These are phyloP conservation scores for Coemansia sp. DNA, from an alignment of 192 early-diverging fungal species.

Conservation along the genomic window DNA sequence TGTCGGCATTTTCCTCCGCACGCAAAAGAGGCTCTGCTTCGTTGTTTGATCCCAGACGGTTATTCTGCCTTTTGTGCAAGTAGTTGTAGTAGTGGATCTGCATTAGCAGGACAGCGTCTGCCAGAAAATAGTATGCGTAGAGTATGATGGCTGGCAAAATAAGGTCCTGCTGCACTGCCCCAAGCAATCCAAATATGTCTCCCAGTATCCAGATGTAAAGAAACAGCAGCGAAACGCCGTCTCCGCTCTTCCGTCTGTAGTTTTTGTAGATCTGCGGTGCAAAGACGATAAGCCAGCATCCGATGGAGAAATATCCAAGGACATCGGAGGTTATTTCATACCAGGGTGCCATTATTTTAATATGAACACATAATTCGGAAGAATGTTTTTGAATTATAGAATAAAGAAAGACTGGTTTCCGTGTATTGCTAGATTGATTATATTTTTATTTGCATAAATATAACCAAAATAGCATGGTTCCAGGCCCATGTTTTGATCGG, in stretches of 20 bases:
- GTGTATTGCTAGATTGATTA: no score
- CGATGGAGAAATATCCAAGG: constrained; percentile 63
- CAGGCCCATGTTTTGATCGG: no score
- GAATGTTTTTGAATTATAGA: neutral
- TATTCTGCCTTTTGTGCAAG: neutral
- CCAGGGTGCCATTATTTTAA: constrained; percentile 15
- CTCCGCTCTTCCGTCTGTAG: constrained; percentile 67
- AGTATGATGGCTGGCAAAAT: constrained; percentile 67
- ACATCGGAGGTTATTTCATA: constrained; percentile 56
- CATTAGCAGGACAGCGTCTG: constrained; percentile 61
- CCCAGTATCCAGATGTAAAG: constrained; percentile 71
- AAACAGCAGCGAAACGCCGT: constrained; percentile 66
- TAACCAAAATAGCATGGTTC: no score
- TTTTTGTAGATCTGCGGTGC: constrained; percentile 76
- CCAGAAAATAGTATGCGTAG: constrained; percentile 65
- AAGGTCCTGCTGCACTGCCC: constrained; percentile 63
- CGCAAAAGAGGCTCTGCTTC: neutral
- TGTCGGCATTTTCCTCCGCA: neutral
- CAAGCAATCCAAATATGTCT: constrained; percentile 67
- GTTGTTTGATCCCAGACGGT: constrained; percentile 3
- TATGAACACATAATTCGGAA: neutral
- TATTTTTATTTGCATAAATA: no score
- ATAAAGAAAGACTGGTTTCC: no score
- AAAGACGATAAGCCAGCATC: constrained; percentile 75
- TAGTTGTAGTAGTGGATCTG: constrained; percentile 63